Conservation (phyloP, 169 alveolate species). For the Cryptosporidium meleagridis region DNA sequence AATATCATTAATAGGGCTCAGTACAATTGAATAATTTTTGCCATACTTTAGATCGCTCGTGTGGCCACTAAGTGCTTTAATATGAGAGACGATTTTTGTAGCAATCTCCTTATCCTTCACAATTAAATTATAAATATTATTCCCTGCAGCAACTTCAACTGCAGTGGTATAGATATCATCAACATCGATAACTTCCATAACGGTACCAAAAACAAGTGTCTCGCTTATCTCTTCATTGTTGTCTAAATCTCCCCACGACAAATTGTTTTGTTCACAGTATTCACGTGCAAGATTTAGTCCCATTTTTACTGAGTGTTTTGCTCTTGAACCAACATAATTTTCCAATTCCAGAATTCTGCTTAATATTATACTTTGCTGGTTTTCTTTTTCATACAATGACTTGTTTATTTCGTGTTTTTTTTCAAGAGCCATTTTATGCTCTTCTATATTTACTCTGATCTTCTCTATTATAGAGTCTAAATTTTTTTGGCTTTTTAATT, state of each 20-base stretch:
- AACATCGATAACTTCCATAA: constrained; percentile 39
- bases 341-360: constrained; percentile 23
- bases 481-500: background rate
- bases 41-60: background rate
- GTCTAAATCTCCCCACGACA: constrained; percentile 2
- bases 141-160: constrained; percentile 69
- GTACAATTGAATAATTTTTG: constrained; percentile 24
- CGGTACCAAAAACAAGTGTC: constrained; percentile 25
- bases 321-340: background rate
- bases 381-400: constrained; percentile 9
- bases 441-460: background rate
- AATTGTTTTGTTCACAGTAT: constrained; percentile 1
- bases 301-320: constrained; percentile 25
- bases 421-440: constrained; percentile 15
- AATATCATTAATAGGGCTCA: constrained; percentile 52
- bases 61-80: background rate
- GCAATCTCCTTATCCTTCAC: constrained; percentile 44
- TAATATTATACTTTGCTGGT: background rate
- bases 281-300: constrained; percentile 42
- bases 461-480: constrained; percentile 1
- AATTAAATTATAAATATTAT: constrained; percentile 47
- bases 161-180: constrained; percentile 54
- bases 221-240: background rate
- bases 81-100: background rate
- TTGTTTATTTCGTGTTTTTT: constrained; percentile 52